Conservation (phyloP, 495 filamentous ascomycete genomes). For the Hypoxylon perforatum region DNA sequence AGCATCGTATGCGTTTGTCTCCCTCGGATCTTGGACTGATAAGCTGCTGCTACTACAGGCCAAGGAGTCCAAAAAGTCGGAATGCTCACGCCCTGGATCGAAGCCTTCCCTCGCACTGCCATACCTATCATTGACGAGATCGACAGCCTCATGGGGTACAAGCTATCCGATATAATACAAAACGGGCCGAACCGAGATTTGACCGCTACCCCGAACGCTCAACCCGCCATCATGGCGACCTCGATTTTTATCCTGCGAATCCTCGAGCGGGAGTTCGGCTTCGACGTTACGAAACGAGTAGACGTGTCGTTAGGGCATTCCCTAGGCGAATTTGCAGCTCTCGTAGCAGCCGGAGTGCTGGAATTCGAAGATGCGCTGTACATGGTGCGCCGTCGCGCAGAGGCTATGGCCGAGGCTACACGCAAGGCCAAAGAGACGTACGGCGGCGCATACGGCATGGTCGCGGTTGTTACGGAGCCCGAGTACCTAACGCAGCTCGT, state of each 20-base stretch:
- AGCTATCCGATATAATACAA: constrained; percentile 80
- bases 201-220: constrained; percentile 85
- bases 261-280: constrained; percentile 85
- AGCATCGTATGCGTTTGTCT: neutral
- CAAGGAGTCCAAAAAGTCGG: constrained; percentile 95
- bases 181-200: constrained; percentile 79
- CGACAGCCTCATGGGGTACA: constrained; percentile 75
- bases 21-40: constrained; percentile 9
- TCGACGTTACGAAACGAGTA: constrained; percentile 72
- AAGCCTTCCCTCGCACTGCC: constrained; percentile 81
- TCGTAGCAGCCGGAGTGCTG: constrained; percentile 85
- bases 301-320: constrained; percentile 92
- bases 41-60: constrained; percentile 61
- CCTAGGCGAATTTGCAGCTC: constrained; percentile 92
- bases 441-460: constrained; percentile 90
- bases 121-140: constrained; percentile 81
- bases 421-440: constrained; percentile 67
- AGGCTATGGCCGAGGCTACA: constrained; percentile 85
- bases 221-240: constrained; percentile 96
- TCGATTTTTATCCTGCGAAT: constrained; percentile 91
- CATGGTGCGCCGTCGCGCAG: constrained; percentile 81
- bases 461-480: constrained; percentile 88
- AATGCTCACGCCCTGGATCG: constrained; percentile 87
- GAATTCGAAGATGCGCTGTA: constrained; percentile 78
- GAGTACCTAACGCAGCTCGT: constrained; percentile 75